Base-by-base conservation (phyloP, 2,329 filamentous ascomycete genomes). In the Chalara sp. region DNA sequence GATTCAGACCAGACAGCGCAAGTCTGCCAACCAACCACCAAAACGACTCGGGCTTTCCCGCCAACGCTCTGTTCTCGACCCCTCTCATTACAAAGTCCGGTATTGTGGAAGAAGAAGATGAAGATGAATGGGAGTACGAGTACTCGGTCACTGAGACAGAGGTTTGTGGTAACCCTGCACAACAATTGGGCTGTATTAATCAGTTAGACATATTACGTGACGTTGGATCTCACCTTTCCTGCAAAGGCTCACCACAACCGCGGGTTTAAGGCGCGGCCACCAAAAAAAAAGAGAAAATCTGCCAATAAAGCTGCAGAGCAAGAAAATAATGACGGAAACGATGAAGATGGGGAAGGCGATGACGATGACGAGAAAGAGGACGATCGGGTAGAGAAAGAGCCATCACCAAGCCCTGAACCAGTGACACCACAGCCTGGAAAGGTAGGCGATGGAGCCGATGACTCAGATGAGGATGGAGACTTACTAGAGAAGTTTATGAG, bases 61-160 rank as follows among this genome's bases (percentile, higher is more conserved):
- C 21, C 21, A 21, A 21, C 21, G 21, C 21, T 3, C 3, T 21
- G 21, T 21, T 21, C 21, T 21, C 21, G 21, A 21, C 21, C 21
- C 21, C 21, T 21, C 21, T 21, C 21, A 21, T 21, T 21, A 21
- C 21, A 3, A 21, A 21, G 21, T 21, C 21, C 21, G 21, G 21
- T 21, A 21, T 21, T 21, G 47, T 49, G 7, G 54, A 54, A 37
- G 42, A 40, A 7, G 71, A 81, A 53, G 78, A 84, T 46, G 74
- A 74, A 4, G 78, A 82, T 11, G 80, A 83, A 47, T 85, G 80
- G 79, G 81, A 85, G 60, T 84, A 84, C 57, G 81, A 85, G 57
- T 85, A 85, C 60, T 84, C 81, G 0, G 67, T 70, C 3, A 82
- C 79, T 0, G 80, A 85, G 60, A 82, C 74, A 11, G 81, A 85